phyloP scores from a whole-genome alignment of 1,284 basidiomycete genomes.

The Apiotrichum siamense region DNA sequence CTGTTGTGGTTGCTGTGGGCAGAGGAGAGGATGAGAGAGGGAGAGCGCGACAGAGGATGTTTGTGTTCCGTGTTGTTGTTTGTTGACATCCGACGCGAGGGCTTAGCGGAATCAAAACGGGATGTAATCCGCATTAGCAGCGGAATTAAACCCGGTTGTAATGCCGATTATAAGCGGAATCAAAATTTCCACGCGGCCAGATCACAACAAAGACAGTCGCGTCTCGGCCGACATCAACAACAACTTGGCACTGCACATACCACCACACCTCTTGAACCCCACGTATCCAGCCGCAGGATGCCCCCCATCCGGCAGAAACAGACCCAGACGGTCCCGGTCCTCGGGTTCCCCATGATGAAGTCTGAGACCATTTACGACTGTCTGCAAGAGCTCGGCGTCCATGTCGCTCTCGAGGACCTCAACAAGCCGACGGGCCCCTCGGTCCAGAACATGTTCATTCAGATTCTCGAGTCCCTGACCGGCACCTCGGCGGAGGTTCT shows the following conservation, averaged over 20 bases:
- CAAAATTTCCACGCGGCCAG: not conserved
- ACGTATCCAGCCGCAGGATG: not conserved
- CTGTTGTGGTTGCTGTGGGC: not conserved
- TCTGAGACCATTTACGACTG: conserved; percentile 25
- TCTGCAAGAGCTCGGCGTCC: conserved; percentile 34
- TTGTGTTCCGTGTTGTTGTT: no score
- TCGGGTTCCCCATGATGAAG: conserved; percentile 36
- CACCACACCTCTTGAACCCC: not conserved
- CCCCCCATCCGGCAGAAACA: not conserved
- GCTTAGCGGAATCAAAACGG: not conserved
- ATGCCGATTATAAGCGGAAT: not conserved
- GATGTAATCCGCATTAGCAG: not conserved
- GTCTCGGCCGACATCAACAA: not conserved
- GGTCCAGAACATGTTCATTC: conserved; percentile 52
- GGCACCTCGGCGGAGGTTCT: conserved; percentile 58
- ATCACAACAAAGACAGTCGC: not conserved
- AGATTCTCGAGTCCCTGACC: conserved; percentile 64
- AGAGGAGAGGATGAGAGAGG: not conserved
- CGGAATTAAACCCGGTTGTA: not conserved
- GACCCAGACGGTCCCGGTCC: conserved; percentile 15
- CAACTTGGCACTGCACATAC: not conserved
- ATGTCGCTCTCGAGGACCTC: conserved; percentile 63
- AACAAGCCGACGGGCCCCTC: conserved; percentile 60
- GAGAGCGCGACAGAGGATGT: not conserved
- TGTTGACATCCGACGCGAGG: not conserved